A percentile compares a stretch with the other conserved stretches of the same genome.
Conservation (phyloP, 345 rosid genomes). For the Barbarea vulgaris region DNA sequence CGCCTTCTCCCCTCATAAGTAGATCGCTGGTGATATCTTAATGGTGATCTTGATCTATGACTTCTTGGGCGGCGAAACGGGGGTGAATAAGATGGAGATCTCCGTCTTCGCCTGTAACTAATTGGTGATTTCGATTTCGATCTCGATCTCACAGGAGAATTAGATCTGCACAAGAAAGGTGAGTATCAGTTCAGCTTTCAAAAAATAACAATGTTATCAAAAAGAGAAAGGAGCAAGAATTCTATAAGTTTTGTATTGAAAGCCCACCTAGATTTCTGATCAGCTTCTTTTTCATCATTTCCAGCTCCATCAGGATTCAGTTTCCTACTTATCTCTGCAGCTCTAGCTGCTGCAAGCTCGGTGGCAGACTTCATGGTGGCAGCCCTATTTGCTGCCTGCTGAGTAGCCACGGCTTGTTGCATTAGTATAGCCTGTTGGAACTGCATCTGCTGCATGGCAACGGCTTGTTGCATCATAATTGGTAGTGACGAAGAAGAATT, state of each 20-base stretch:
- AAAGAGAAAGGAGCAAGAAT: background rate
- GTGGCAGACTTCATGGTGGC: slow-evolving; percentile 98
- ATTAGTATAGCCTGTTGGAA: slow-evolving; percentile 95
- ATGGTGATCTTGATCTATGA: slow-evolving; percentile 72
- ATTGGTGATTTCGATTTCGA: slow-evolving; percentile 83
- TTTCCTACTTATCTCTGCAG: slow-evolving; percentile 93
- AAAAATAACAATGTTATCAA: background rate
- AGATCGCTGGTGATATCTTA: slow-evolving; percentile 54
- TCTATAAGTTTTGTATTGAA: background rate
- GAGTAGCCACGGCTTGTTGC: slow-evolving; percentile 95
- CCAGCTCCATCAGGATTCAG: slow-evolving; percentile 80
- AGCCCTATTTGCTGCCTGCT: slow-evolving; percentile 96
- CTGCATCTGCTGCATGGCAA: slow-evolving; percentile 98
- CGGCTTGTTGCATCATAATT: slow-evolving; percentile 99
- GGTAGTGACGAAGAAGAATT: slow-evolving; percentile 82
- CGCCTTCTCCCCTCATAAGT: slow-evolving; percentile 63
- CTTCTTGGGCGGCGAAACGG: slow-evolving; percentile 55
- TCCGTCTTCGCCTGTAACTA: slow-evolving; percentile 57
- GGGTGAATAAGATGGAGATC: slow-evolving; percentile 78
- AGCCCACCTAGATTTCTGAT: slow-evolving; percentile 63
- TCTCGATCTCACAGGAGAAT: slow-evolving; percentile 61
- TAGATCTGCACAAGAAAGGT: slow-evolving; percentile 49
- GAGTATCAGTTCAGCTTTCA: slow-evolving; percentile 11
- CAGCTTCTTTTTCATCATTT: slow-evolving; percentile 60
- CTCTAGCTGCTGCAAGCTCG: slow-evolving; percentile 95